Conservation (phyloP, 805 yeast species). For the Starmera pachycereana region DNA sequence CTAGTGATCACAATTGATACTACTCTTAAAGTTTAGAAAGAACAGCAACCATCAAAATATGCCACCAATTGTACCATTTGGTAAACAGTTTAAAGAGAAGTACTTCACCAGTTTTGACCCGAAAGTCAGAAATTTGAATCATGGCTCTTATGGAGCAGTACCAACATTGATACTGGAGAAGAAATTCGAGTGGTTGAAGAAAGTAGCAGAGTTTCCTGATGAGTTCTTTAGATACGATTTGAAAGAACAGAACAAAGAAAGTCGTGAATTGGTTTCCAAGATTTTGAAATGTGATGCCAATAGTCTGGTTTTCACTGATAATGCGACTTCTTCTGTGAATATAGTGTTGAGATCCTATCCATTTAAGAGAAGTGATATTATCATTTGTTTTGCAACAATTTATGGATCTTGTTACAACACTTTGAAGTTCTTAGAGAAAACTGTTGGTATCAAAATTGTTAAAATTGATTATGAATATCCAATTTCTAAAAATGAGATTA, state of each 20-base stretch:
- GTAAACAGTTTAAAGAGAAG: slow-evolving; percentile 35
- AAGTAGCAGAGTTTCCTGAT: slow-evolving; percentile 37
- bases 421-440: slow-evolving; percentile 28
- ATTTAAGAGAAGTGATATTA: slow-evolving; percentile 33
- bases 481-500: slow-evolving; percentile 27
- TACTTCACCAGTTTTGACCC: slow-evolving; percentile 34
- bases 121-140: slow-evolving; percentile 39
- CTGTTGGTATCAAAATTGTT: background rate
- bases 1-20: too few relatives aligned
- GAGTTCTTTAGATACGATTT: slow-evolving; percentile 19
- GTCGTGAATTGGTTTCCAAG: slow-evolving; percentile 28
- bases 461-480: slow-evolving; percentile 31
- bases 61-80: slow-evolving; percentile 27
- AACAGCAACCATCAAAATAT: too few relatives aligned
- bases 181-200: slow-evolving; percentile 19
- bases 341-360: slow-evolving; percentile 44
- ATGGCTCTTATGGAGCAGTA: slow-evolving; percentile 54
- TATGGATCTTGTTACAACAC: slow-evolving; percentile 49
- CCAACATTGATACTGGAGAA: slow-evolving; percentile 38
- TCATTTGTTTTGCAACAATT: slow-evolving; percentile 37
- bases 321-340: slow-evolving; percentile 55
- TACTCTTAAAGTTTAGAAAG: too few relatives aligned
- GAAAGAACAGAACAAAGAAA: slow-evolving; percentile 18
- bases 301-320: slow-evolving; percentile 42
- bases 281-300: slow-evolving; percentile 37